These are phyloP conservation scores for Flaveria sonorensis DNA, from an alignment of 129 eudicot genomes.

Conservation along the genomic window DNA sequence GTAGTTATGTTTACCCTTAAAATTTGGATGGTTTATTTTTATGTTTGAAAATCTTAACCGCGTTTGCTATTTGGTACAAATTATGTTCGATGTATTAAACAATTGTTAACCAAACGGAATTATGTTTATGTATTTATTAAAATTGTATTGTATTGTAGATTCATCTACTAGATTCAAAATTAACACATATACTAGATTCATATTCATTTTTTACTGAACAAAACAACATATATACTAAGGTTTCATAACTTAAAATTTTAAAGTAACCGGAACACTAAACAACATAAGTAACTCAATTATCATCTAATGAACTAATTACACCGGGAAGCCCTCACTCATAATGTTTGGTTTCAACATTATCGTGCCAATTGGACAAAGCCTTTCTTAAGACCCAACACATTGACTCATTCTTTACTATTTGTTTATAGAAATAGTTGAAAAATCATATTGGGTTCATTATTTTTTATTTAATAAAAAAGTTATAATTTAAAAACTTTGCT, in stretches of 20 bases:
- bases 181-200: no score
- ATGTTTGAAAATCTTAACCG: background rate
- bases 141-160: no score
- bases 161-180: no score
- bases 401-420: background rate
- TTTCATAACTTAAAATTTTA: no score
- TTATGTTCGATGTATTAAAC: no score
- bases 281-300: background rate
- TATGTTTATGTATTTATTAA: no score
- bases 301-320: background rate
- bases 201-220: no score
- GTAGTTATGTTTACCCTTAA: background rate
- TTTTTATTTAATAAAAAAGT: background rate
- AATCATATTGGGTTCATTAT: background rate
- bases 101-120: no score
- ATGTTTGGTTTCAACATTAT: background rate
- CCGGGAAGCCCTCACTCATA: background rate
- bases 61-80: no score
- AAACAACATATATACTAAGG: no score
- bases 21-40: background rate
- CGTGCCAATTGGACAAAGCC: conserved; percentile 9
- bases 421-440: background rate
- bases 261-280: background rate
- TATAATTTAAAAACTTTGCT: background rate
- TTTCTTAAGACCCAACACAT: conserved; percentile 15